A percentile compares a stretch with the other conserved stretches of the same genome.
Conservation (phyloP, 2,329 filamentous ascomycete genomes). For the Fusarium pseudocircinatum region DNA sequence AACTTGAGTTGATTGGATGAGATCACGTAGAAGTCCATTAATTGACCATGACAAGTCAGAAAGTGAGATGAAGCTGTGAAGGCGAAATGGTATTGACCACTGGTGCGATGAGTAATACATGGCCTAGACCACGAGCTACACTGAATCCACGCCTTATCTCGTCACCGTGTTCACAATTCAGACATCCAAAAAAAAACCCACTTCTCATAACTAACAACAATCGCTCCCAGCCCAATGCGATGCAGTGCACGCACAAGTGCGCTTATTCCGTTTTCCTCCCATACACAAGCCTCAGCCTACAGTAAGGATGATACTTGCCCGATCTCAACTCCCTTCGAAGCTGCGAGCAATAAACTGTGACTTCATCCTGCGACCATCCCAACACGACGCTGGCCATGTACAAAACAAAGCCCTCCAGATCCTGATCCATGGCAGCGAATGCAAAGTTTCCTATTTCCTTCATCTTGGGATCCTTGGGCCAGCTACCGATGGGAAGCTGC, state of each 20-base stretch:
- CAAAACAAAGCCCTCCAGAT: neutral
- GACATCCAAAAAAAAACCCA: neutral
- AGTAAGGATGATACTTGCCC: slow-evolving; percentile 7
- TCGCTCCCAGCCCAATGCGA: neutral
- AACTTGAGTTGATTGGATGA: neutral
- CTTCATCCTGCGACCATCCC: slow-evolving; percentile 19
- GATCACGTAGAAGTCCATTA: too few relatives aligned
- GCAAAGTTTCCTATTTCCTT: neutral
- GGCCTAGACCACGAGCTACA: fast-evolving
- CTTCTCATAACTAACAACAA: neutral
- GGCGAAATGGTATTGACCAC: too few relatives aligned
- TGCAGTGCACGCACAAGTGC: neutral
- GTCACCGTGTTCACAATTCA: neutral
- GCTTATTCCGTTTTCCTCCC: slow-evolving; percentile 8
- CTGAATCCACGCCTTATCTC: neutral
- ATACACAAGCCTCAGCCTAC: slow-evolving; percentile 10
- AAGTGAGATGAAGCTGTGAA: neutral
- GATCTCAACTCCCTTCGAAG: slow-evolving; percentile 10
- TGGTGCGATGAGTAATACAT: fast-evolving
- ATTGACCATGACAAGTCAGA: neutral
- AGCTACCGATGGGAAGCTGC: neutral
- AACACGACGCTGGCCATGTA: slow-evolving; percentile 11
- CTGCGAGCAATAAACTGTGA: slow-evolving; percentile 18
- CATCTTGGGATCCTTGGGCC: neutral
- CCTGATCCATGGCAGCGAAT: slow-evolving; percentile 5